phyloP scores from a whole-genome alignment of 2,329 filamentous ascomycete genomes.

The Intubia oerlemansii region DNA sequence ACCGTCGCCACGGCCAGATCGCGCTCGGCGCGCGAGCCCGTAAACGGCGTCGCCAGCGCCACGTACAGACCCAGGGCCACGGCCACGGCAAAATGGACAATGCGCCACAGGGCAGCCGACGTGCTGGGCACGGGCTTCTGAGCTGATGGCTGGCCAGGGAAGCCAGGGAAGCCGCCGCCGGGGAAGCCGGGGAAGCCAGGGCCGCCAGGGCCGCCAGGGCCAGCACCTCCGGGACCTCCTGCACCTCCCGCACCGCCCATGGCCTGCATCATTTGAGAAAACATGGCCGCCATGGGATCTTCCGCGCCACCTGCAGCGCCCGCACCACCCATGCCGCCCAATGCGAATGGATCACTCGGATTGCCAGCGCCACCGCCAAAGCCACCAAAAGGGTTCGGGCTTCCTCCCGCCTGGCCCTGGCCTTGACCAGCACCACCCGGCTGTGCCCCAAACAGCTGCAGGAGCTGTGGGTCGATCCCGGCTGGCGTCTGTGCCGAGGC shows the following conservation, averaged over 20 bases:
- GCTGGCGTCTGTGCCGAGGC: constrained; percentile 11
- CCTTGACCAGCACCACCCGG: too few relatives aligned
- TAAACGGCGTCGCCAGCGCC: constrained; percentile 44
- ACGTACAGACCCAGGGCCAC: constrained; percentile 51
- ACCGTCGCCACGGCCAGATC: constrained; percentile 18
- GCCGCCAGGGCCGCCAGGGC: constrained; percentile 1
- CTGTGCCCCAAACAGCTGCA: constrained; percentile 34
- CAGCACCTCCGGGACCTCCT: constrained; percentile 9
- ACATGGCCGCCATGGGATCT: constrained; percentile 55
- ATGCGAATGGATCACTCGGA: constrained; percentile 3
- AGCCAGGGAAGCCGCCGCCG: constrained; percentile 19
- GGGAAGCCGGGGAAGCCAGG: constrained; percentile 8
- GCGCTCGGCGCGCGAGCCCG: constrained; percentile 40
- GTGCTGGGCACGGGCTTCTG: constrained; percentile 12
- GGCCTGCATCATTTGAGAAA: constrained; percentile 45
- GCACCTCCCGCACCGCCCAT: constrained; percentile 22
- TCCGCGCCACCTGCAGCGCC: constrained; percentile 16
- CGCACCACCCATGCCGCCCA: constrained; percentile 1
- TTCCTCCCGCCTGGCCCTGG: constrained; percentile 8
- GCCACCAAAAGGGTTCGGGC: constrained; percentile 4
- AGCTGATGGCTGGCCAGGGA: constrained; percentile 14
- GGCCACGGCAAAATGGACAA: constrained; percentile 53
- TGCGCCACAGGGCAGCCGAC: constrained; percentile 38
- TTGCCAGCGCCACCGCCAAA: too few relatives aligned
- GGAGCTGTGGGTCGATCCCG: constrained; percentile 33